Evolutionary conservation across 768 basidiomycete species (phyloP).

Genomic region (Coprinopsis sp.): DNA sequence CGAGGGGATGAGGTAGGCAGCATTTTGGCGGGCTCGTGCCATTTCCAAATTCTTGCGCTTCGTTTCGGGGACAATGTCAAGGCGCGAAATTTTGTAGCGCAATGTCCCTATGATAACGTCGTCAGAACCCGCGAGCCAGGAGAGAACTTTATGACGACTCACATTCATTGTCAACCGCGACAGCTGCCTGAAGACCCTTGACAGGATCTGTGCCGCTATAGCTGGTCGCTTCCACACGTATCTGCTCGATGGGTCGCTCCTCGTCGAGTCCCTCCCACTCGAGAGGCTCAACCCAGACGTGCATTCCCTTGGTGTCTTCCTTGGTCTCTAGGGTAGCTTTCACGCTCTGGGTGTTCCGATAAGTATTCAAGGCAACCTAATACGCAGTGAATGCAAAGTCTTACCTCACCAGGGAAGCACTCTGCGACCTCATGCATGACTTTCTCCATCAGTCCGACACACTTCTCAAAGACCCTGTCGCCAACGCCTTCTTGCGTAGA

Average conservation of each 20-base stretch:
- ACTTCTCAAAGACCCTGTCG: constrained; percentile 70
- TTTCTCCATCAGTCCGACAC: constrained; percentile 64
- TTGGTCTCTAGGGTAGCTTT: constrained; percentile 58
- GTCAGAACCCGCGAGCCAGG: background rate
- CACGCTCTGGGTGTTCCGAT: constrained; percentile 39
- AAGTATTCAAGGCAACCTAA: background rate
- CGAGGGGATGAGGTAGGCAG: constrained; percentile 44
- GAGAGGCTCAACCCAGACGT: constrained; percentile 64
- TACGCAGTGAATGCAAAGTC: constrained; percentile 14
- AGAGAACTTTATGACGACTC: constrained; percentile 13
- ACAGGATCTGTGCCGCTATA: constrained; percentile 35
- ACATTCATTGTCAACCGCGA: constrained; percentile 22
- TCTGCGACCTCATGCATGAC: constrained; percentile 52
- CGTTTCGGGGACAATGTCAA: constrained; percentile 25
- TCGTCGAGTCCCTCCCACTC: constrained; percentile 39
- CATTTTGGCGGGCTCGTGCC: constrained; percentile 40
- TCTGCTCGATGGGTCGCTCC: constrained; percentile 47
- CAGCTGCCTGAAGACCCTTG: constrained; percentile 34
- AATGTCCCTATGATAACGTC: constrained; percentile 48
- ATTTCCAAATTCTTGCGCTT: constrained; percentile 32
- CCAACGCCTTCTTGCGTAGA: constrained; percentile 44
- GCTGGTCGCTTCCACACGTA: constrained; percentile 33
- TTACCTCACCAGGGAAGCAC: constrained; percentile 64
- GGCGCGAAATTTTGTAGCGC: constrained; percentile 50
- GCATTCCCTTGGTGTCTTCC: constrained; percentile 38